phyloP scores from a whole-genome alignment of 306 rosid species.

The Rubus idaeus region DNA sequence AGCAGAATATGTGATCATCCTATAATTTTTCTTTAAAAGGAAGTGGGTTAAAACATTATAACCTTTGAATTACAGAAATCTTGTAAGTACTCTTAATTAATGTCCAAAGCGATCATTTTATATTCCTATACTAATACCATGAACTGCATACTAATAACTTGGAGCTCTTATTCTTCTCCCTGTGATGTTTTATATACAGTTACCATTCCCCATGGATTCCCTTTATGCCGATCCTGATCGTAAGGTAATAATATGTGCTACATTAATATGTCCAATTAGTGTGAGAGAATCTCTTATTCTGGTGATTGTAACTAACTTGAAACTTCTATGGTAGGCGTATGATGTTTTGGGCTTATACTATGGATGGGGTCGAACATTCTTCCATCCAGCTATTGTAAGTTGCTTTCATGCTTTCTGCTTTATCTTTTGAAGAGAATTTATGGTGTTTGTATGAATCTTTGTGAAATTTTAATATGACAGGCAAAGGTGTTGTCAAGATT shows the following conservation, averaged over 20 bases:
- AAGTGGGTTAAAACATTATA: too few species aligned
- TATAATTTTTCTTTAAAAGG: too few species aligned
- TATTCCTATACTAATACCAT: neutral
- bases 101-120: neutral
- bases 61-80: too few species aligned
- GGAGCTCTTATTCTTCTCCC: slow-evolving; percentile 18
- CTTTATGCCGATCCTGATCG: slow-evolving; percentile 84
- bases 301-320: slow-evolving; percentile 23
- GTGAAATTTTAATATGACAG: slow-evolving; percentile 34
- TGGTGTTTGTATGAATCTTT: neutral
- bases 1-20: neutral
- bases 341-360: slow-evolving; percentile 58
- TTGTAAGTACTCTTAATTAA: neutral
- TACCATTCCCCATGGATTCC: slow-evolving; percentile 89
- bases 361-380: slow-evolving; percentile 84
- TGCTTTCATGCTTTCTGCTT: slow-evolving; percentile 17
- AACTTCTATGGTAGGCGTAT: slow-evolving; percentile 54
- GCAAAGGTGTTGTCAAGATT: slow-evolving; percentile 72
- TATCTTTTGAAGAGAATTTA: neutral
- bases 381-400: slow-evolving; percentile 80
- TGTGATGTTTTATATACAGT: slow-evolving; percentile 45
- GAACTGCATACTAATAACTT: slow-evolving; percentile 4
- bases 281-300: neutral
- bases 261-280: neutral
- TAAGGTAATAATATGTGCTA: slow-evolving; percentile 11